Conservation (phyloP, 2,329 filamentous ascomycete species). For the Colletotrichum brevisporum region DNA sequence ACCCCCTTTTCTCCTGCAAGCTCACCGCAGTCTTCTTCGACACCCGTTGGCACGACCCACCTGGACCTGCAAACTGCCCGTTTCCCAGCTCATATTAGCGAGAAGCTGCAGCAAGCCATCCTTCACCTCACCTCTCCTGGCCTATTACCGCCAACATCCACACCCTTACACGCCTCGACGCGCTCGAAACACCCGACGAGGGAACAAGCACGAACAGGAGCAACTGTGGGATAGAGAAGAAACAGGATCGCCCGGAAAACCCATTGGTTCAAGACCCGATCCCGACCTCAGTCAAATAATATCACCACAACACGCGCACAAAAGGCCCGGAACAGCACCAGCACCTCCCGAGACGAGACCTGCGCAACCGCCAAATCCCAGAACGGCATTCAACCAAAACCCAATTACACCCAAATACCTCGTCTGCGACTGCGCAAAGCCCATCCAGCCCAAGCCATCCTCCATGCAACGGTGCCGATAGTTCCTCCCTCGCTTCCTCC, state of each 20-base stretch:
- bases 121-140: slow-evolving; percentile 12
- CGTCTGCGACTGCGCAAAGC: slow-evolving; percentile 32
- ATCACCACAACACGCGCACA: slow-evolving; percentile 23
- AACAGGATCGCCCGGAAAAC: slow-evolving; percentile 5
- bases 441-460: slow-evolving; percentile 27
- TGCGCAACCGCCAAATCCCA: slow-evolving; percentile 38
- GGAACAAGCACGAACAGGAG: neutral
- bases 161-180: slow-evolving; percentile 16
- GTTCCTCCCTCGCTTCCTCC: slow-evolving; percentile 45
- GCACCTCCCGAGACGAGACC: slow-evolving; percentile 42
- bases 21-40: slow-evolving; percentile 34
- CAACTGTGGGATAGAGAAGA: slow-evolving; percentile 1
- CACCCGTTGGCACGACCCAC: slow-evolving; percentile 30
- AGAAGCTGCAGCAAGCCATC: slow-evolving; percentile 39
- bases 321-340: slow-evolving; percentile 20
- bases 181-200: slow-evolving; percentile 18
- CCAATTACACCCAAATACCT: slow-evolving; percentile 18
- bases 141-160: neutral
- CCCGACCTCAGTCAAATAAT: slow-evolving; percentile 34
- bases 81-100: slow-evolving; percentile 27
- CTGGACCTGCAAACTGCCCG: slow-evolving; percentile 30
- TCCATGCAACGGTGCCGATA: slow-evolving; percentile 43
- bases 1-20: slow-evolving; percentile 36
- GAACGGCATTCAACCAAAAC: slow-evolving; percentile 21
- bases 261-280: slow-evolving; percentile 39